These are phyloP conservation scores for Magnaporthiopsis poae DNA, from an alignment of 2,329 filamentous ascomycete species.

Conservation along the genomic window DNA sequence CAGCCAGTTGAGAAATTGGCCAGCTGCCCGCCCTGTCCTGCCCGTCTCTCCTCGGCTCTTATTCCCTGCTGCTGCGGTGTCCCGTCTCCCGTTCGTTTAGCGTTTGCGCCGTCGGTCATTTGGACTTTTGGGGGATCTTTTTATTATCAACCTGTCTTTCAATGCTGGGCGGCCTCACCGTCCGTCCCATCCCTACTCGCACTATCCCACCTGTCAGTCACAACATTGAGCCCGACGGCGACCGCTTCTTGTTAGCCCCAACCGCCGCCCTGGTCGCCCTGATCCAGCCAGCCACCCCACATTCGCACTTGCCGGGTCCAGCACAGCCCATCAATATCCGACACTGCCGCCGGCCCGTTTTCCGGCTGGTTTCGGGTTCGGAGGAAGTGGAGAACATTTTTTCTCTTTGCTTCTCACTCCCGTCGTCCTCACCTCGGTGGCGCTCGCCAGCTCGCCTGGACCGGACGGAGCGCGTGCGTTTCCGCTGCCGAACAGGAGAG, in stretches of 20 bases:
- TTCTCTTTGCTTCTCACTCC: background rate
- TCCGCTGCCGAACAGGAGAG: background rate
- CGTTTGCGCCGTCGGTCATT: background rate
- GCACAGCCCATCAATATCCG: background rate
- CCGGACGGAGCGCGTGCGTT: background rate
- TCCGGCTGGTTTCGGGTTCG: background rate
- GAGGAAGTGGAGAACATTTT: background rate
- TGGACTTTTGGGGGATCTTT: background rate
- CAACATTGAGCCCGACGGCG: background rate
- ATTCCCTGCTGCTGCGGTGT: background rate
- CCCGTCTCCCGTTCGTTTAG: background rate
- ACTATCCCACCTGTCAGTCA: background rate
- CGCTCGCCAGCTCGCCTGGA: background rate
- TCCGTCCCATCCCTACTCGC: background rate
- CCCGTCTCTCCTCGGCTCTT: no score
- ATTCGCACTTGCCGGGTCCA: background rate
- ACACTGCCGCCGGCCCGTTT: background rate
- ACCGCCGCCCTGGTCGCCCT: background rate
- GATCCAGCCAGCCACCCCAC: background rate
- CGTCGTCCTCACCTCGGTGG: background rate
- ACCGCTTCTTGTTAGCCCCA: background rate
- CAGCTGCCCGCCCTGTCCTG: background rate
- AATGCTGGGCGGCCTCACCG: background rate
- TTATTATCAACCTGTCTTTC: no score
- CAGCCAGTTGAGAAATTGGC: background rate